Evolutionary conservation across 495 filamentous ascomycete species (phyloP), one percentile per base, ranked within the genome.

Genomic region (Aspergillus leporis): DNA sequence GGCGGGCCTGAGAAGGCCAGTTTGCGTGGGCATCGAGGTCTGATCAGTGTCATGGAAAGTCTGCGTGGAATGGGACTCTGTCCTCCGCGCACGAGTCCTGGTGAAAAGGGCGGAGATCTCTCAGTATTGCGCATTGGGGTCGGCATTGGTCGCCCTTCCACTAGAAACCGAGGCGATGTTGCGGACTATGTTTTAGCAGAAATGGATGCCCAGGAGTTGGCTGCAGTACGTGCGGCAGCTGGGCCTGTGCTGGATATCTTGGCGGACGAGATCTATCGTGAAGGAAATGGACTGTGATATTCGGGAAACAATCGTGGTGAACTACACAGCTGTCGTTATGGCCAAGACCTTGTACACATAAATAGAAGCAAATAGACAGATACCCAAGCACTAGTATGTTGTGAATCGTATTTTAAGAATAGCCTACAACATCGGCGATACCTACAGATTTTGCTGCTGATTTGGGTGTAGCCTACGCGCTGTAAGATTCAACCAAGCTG

Each of bases 21-120:
- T 68, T 71, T 77, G 36, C 78, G 83, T 16, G 92, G 92, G 0
- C 92, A 96, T 69, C 92, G 93, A 59, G 92, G 92, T 5, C 60
- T 96, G 41, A 90, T 88, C 70, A 90, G 85, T 66, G 76, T 85
- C 16, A 74, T 85, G 51, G 74, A 74, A 34, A 77, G 68, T 53
- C 53, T 91, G 51, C 66, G 68, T 18, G 65, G 66, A 36, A 70
- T 69, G 59, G 64, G 70, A 16, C 18, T 76, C 43, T 70, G 73
- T 61, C 66, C 68, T 9, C 45, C 59, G 34, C 32, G 56, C 12
- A 52, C 48, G 45, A 51, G 43, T 9, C 43, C 58, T 36, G 60
- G 53, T 19, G 79, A 74, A 70, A 68, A 18, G 25, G 7, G 22
- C 55, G 55, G 6, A 18, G 49, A 32, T 61, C 67, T 75, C 62